Evolutionary conservation across 2,329 filamentous ascomycete genomes (phyloP), one percentile per base, ranked within the genome.

Genomic region (Fusarium sublunatum): DNA sequence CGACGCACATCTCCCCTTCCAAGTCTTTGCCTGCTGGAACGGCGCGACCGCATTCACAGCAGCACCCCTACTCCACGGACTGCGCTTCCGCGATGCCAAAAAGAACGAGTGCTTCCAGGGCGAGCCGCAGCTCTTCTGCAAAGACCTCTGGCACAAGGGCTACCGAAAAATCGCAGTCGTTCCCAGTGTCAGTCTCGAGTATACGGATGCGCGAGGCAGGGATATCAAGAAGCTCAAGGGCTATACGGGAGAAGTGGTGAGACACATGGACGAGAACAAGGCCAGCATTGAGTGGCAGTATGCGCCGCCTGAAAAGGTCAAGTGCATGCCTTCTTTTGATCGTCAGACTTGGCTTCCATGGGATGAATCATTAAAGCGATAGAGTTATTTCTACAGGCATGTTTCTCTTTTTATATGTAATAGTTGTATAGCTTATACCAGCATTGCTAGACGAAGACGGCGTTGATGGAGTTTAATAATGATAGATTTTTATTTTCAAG

Each of bases 1-100:
- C 57, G 42, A 61, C 1, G 64, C 64, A 1, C 71, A 75, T 28
- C 72, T 74, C 19, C 84, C 85, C 1, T 83, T 87, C 61, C 86
- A 87, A 70, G 85, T 87, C 0, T 87, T 85, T 51, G 72, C 84
- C 1, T 88, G 86, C 72, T 87, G 86, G 85, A 87, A 87, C 62
- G 86, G 86, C 12, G 83, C 81, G 0, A 77, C 77, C 0, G 80
- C 78, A 0, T 81, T 87, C 45, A 74, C 74, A 0, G 84, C 83
- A 39, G 83, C 84, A 0, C 68, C 87, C 3, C 60, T 85, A 6
- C 74, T 74, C 0, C 72, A 73, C 0, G 74, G 73, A 24, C 68
- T 87, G 4, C 60, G 69, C 7, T 87, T 87, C 65, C 77, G 85
- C 3, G 67, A 73, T 8, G 45, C 55, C 12, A 64, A 42, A 22